Evolutionary conservation across 306 rosid genomes (phyloP), one percentile per base, ranked within the genome.

Genomic region (Trifolium fragiferum): DNA sequence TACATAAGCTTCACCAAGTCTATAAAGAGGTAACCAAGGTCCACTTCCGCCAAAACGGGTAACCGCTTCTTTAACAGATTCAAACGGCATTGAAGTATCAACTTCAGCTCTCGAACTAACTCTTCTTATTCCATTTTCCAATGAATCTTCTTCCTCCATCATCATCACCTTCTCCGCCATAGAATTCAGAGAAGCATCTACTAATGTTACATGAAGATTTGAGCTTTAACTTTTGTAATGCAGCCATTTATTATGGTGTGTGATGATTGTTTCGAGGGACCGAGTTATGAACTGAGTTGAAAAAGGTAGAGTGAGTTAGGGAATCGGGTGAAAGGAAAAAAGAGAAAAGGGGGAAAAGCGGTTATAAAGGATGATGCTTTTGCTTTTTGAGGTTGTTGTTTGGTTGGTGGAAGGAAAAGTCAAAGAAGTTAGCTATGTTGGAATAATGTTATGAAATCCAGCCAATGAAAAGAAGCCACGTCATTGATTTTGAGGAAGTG

Each of bases 31-130:
- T 12, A 82, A 37, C 96, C 98, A 88, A 13, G 91, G 82, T 2
- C 96, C 93, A 53, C 86, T 87, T 43, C 96, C 95, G 8, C 91
- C 95, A 59, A 92, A 94, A 55, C 87, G 98, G 79, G 86, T 87
- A 44, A 94, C 98, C 3, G 98, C 99, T 86, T 94, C 99, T 74
- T 87, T 92, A 14, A 94, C 99, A 8, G 98, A 92, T 77, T 82
- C 97, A 35, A 94, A 94, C 1, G 99, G 99, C 40, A 94, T 88
- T 20, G 96, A 83, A 0, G 97, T 92, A 71, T 94, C 99, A 35
- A 94, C 92, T 72, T 84, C 99, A n/a, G 93, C 97, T 63, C 97
- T 83, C 81, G 72, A 47, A 82, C 84, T 85, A 23, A 92, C 88
- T 66, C 80, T 81, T 76, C 89, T 84, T 10, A 90, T 82, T 41